These are phyloP conservation scores for Ochetophila trinervis DNA, from an alignment of 306 rosid species.

Conservation along the genomic window DNA sequence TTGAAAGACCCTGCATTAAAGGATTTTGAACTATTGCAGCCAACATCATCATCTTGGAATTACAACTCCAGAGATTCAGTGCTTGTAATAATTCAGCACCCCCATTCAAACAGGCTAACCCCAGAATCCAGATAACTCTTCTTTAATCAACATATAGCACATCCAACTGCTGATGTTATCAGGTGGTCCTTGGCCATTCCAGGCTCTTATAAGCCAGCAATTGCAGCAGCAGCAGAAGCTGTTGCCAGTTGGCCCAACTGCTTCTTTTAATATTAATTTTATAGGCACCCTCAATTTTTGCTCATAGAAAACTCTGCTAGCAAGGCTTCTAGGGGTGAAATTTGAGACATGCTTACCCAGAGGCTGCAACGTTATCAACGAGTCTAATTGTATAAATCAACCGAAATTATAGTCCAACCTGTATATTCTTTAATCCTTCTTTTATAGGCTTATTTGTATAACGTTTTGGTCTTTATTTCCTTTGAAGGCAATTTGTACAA, in stretches of 20 bases:
- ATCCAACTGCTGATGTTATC: too few species aligned
- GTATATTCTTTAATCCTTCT: not conserved
- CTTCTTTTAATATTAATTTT: too few species aligned
- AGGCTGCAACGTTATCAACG: not conserved
- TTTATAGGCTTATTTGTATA: not conserved
- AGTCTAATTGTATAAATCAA: conserved; percentile 3
- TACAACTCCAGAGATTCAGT: conserved; percentile 54
- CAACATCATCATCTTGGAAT: conserved; percentile 38
- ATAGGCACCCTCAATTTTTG: not conserved
- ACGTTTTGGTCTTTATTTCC: too few species aligned
- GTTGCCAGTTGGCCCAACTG: too few species aligned
- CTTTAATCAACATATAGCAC: too few species aligned
- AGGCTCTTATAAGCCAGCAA: too few species aligned
- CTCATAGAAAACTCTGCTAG: not conserved
- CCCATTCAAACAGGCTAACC: conserved; percentile 43
- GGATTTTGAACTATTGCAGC: conserved; percentile 38
- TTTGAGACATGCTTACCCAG: not conserved
- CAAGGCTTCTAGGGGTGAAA: not conserved
- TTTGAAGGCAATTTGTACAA: too few species aligned
- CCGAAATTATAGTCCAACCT: not conserved
- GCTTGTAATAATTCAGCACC: conserved; percentile 80
- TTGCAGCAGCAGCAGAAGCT: too few species aligned
- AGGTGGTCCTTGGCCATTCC: too few species aligned
- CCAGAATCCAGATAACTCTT: conserved; percentile 5
- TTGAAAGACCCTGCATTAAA: too few species aligned